Conservation (phyloP, 2,329 filamentous ascomycete species). For the Fusarium tricinctum region DNA sequence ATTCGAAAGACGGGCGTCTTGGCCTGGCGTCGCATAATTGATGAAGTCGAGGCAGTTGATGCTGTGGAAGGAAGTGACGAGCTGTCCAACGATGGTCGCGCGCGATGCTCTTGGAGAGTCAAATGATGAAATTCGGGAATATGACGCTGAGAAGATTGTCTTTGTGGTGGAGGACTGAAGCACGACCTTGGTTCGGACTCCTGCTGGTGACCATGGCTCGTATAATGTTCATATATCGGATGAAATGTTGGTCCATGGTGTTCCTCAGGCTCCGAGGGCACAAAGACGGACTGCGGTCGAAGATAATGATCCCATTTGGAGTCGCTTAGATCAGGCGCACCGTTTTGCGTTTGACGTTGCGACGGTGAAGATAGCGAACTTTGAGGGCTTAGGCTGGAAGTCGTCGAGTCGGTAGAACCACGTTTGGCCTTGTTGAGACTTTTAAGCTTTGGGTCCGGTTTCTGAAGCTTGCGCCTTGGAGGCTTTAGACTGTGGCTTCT, state of each 20-base stretch:
- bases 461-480: conserved; percentile 51
- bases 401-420: conserved; percentile 48
- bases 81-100: conserved; percentile 47
- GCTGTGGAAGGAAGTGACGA: conserved; percentile 52
- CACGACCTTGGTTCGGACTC: conserved; percentile 35
- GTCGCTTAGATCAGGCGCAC: conserved; percentile 49
- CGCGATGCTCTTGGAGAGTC: conserved; percentile 35
- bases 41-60: conserved; percentile 52
- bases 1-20: conserved; percentile 67
- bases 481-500: conserved; percentile 47
- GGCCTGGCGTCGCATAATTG: conserved; percentile 60
- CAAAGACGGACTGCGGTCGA: conserved; percentile 43
- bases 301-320: conserved; percentile 51
- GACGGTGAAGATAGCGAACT: conserved; percentile 33
- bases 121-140: conserved; percentile 50
- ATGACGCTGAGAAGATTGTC: conserved; percentile 38
- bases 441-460: conserved; percentile 51
- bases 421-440: conserved; percentile 44
- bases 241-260: conserved; percentile 20
- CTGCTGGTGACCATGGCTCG: neutral
- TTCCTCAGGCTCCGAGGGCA: conserved; percentile 38
- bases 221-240: conserved; percentile 7
- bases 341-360: conserved; percentile 39
- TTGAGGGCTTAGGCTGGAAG: conserved; percentile 41
- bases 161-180: conserved; percentile 25